Percentiles rank a stretch among this genome's conserved stretches.
Conservation (phyloP, 331 rosid genomes). For the Malus hybrid region DNA sequence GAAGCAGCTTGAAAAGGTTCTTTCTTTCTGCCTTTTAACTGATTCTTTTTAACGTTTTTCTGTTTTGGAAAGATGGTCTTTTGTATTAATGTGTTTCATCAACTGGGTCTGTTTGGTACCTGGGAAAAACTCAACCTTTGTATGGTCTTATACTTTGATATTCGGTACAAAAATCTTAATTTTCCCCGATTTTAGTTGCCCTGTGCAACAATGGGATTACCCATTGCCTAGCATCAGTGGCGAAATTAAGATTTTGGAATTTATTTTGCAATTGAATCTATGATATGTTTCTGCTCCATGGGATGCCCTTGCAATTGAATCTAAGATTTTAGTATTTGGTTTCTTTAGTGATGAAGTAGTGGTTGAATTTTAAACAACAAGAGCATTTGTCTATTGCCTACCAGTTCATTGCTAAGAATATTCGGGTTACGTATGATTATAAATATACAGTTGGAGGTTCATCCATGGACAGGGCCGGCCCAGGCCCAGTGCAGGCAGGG, state of each 20-base stretch:
- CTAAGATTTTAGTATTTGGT: neutral
- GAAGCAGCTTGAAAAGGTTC: constrained; percentile 97
- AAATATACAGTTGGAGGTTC: neutral
- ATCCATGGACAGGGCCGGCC: no score
- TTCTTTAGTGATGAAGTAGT: neutral
- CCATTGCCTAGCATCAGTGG: constrained; percentile 2
- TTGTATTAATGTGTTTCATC: neutral
- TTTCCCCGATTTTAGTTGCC: neutral
- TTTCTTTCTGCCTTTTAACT: neutral
- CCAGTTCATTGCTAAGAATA: neutral
- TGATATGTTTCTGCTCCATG: constrained; percentile 13
- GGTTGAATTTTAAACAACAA: neutral
- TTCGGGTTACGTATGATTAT: neutral
- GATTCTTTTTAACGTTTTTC: neutral
- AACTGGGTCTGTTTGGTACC: neutral
- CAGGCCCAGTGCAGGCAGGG: no score
- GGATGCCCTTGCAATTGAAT: constrained; percentile 8
- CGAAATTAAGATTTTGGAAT: constrained; percentile 3
- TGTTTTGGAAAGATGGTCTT: neutral
- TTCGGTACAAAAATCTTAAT: no score
- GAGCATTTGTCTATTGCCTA: neutral
- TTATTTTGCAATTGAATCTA: constrained; percentile 9
- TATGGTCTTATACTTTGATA: neutral
- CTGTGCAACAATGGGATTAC: neutral
- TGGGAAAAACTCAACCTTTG: no score